Conservation (phyloP, 2,329 filamentous ascomycete species). For the Xylaria sp. region DNA sequence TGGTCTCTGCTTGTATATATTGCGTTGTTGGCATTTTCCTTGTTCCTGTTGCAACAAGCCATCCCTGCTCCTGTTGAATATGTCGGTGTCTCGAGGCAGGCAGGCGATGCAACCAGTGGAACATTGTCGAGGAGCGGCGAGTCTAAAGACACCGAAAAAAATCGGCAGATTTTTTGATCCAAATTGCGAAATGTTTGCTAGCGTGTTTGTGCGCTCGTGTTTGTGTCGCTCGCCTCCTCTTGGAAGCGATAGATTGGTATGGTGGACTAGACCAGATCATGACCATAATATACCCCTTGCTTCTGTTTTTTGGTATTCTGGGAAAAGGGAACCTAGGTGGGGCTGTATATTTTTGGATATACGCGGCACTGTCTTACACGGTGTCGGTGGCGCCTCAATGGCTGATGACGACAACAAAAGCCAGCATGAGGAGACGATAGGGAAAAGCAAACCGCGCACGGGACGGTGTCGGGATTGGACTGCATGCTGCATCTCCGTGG, state of each 20-base stretch:
- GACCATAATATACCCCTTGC: conserved; percentile 35
- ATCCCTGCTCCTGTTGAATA: conserved; percentile 7
- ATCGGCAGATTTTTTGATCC: conserved; percentile 8
- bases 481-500: conserved; percentile 1
- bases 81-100: conserved; percentile 18
- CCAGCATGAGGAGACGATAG: not conserved
- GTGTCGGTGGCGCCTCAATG: conserved; percentile 19
- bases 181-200: conserved; percentile 17
- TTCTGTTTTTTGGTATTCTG: conserved; percentile 13
- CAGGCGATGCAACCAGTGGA: conserved; percentile 8
- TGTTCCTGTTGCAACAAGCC: conserved; percentile 15
- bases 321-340: conserved; percentile 10
- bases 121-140: conserved; percentile 16
- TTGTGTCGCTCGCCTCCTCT: conserved; percentile 12
- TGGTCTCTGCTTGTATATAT: conserved; percentile 46
- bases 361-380: conserved; percentile 8
- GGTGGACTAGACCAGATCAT: conserved; percentile 27
- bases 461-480: not conserved
- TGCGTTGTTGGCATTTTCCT: conserved; percentile 27
- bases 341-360: conserved; percentile 24
- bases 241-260: conserved; percentile 30
- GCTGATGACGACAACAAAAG: conserved; percentile 14
- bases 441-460: conserved; percentile 1
- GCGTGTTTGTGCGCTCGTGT: conserved; percentile 6
- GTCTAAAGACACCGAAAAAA: conserved; percentile 2